Evolutionary conservation across 2,329 filamentous ascomycete species (phyloP).

Genomic region (Curvularia sp.): DNA sequence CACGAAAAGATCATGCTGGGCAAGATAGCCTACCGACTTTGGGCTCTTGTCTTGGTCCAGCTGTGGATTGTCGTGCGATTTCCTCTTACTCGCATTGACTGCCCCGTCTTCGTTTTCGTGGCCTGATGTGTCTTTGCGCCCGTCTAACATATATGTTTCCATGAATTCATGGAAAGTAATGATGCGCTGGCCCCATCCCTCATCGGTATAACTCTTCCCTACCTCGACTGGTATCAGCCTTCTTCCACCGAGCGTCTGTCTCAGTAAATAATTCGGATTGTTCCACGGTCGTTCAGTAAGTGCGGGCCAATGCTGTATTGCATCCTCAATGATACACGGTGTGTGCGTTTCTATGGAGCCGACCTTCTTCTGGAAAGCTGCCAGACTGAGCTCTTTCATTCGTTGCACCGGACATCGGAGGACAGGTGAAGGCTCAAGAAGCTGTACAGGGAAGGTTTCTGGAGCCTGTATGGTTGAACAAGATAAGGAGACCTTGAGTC

Average conservation of each 20-base stretch:
- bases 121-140: no score
- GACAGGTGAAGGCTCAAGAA: constrained; percentile 11
- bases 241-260: constrained; percentile 75
- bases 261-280: constrained; percentile 74
- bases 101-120: neutral
- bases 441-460: constrained; percentile 25
- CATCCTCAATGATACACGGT: constrained; percentile 71
- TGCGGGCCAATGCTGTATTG: constrained; percentile 78
- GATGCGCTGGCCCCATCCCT: constrained; percentile 82
- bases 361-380: constrained; percentile 40
- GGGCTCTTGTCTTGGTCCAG: neutral
- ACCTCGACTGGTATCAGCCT: constrained; percentile 86
- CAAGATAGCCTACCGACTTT: constrained; percentile 75
- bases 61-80: neutral
- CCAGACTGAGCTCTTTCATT: constrained; percentile 26
- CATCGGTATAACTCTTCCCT: constrained; percentile 86
- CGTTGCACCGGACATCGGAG: constrained; percentile 35
- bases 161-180: constrained; percentile 78
- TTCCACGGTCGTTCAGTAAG: constrained; percentile 73
- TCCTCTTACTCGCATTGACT: no score
- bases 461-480: no score
- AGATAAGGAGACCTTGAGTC: no score
- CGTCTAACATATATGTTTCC: constrained; percentile 61
- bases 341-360: constrained; percentile 42
- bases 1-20: constrained; percentile 84